phyloP scores from a whole-genome alignment of 2,329 filamentous ascomycete genomes.

The Sarocladium kiliense region DNA sequence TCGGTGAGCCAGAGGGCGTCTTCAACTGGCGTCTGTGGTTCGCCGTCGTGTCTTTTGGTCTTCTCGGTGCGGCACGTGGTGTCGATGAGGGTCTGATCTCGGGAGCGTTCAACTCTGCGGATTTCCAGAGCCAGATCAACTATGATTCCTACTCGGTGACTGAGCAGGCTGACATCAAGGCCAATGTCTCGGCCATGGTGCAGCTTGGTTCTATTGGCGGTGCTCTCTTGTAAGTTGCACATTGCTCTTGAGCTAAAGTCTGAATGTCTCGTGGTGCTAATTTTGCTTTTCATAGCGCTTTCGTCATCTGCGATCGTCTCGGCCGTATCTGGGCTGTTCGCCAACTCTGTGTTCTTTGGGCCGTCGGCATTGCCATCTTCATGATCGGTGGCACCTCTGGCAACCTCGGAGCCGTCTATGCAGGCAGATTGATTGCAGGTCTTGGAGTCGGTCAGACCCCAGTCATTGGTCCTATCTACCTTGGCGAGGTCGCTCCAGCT shows the following conservation, averaged over 20 bases:
- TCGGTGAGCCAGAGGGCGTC: constrained; percentile 62
- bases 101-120: constrained; percentile 62
- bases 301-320: constrained; percentile 53
- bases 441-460: constrained; percentile 63
- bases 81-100: constrained; percentile 78
- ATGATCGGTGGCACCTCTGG: constrained; percentile 47
- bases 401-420: constrained; percentile 53
- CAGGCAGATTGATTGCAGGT: constrained; percentile 61
- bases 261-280: constrained; percentile 8
- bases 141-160: constrained; percentile 46
- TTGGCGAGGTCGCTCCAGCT: constrained; percentile 60
- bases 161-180: constrained; percentile 62
- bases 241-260: background rate
- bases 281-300: constrained; percentile 39
- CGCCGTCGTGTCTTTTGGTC: constrained; percentile 66
- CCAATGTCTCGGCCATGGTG: constrained; percentile 77
- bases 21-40: constrained; percentile 79
- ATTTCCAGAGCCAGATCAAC: constrained; percentile 57
- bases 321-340: constrained; percentile 60
- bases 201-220: constrained; percentile 72
- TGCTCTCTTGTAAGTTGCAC: constrained; percentile 47
- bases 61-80: constrained; percentile 72
- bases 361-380: constrained; percentile 53
- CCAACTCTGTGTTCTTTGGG: constrained; percentile 52
- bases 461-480: constrained; percentile 60